Evolutionary conservation across 108 stramenopile genomes (phyloP).

Genomic region (Conticribra guillardii): DNA sequence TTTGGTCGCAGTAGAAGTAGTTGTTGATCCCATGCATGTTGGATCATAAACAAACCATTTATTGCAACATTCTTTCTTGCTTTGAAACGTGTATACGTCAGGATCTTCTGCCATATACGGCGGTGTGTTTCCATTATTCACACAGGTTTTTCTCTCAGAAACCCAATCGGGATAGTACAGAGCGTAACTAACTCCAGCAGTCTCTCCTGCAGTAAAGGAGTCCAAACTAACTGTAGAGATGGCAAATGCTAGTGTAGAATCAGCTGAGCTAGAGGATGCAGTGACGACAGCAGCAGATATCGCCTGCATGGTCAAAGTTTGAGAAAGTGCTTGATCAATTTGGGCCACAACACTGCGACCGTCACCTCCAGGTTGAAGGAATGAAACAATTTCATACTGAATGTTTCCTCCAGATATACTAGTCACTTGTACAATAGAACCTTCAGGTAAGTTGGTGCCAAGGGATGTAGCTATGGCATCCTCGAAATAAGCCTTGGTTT

Average conservation of each 20-base stretch:
- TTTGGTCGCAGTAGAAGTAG: neutral
- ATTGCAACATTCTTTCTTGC: constrained; percentile 8
- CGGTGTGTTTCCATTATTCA: constrained; percentile 18
- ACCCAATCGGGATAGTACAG: constrained; percentile 16
- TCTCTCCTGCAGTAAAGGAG: constrained; percentile 13
- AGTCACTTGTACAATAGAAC: neutral
- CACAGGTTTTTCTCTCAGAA: neutral
- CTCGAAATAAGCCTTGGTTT: constrained; percentile 18
- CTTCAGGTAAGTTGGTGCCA: constrained; percentile 9
- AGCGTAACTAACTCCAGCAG: constrained; percentile 14
- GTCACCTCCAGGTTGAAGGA: neutral
- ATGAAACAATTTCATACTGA: constrained; percentile 5
- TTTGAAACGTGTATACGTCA: constrained; percentile 1
- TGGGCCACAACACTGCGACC: neutral
- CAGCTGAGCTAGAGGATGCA: neutral
- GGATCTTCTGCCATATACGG: constrained; percentile 8
- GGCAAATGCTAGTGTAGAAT: neutral
- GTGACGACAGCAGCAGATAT: neutral
- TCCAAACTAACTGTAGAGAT: constrained; percentile 8
- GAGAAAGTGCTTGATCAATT: neutral
- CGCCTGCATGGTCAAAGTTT: neutral
- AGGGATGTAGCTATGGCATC: constrained; percentile 8
- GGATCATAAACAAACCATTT: constrained; percentile 16
- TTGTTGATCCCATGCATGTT: too few species aligned
- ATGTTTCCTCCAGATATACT: constrained; percentile 3